Evolutionary conservation across 2,329 filamentous ascomycete genomes (phyloP).

Genomic region (Esteya vermicola): DNA sequence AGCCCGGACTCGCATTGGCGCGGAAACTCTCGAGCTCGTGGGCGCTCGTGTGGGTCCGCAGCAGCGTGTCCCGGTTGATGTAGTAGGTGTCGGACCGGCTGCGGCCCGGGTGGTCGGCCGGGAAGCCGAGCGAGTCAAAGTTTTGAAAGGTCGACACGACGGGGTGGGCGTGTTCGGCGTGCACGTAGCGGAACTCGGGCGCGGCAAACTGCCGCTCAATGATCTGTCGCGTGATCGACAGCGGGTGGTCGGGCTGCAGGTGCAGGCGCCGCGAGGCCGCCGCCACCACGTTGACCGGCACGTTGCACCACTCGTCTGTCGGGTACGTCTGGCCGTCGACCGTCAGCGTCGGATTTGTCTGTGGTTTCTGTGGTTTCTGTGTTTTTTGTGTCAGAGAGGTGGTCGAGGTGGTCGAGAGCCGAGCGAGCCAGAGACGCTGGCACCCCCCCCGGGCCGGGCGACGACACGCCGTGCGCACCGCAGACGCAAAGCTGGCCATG

Average conservation of each 20-base stretch:
- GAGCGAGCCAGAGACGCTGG: too few species aligned
- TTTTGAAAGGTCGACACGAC: slow-evolving; percentile 78
- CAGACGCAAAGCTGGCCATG: too few species aligned
- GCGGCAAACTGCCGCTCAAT: slow-evolving; percentile 78
- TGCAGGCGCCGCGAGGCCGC: slow-evolving; percentile 71
- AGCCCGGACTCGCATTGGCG: slow-evolving; percentile 59
- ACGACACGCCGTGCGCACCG: too few species aligned
- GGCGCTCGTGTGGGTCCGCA: slow-evolving; percentile 88
- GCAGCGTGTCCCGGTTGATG: slow-evolving; percentile 66
- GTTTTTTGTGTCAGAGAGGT: too few species aligned
- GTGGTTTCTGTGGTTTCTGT: neutral
- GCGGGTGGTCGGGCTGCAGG: slow-evolving; percentile 76
- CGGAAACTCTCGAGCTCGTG: slow-evolving; percentile 78
- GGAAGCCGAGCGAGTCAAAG: slow-evolving; percentile 94
- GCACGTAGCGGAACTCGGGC: slow-evolving; percentile 61
- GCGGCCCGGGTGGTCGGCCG: slow-evolving; percentile 73
- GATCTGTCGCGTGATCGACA: slow-evolving; percentile 79
- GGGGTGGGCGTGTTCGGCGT: slow-evolving; percentile 67
- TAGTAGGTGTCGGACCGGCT: slow-evolving; percentile 91
- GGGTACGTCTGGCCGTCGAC: slow-evolving; percentile 51
- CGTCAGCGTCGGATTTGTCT: slow-evolving; percentile 22
- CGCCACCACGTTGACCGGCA: slow-evolving; percentile 58
- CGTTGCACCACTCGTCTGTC: slow-evolving; percentile 76
- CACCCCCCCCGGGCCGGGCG: too few species aligned
- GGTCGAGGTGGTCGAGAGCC: too few species aligned